Evolutionary conservation across 1,284 basidiomycete species (phyloP).

Genomic region (Leccinum subspadiceum): DNA sequence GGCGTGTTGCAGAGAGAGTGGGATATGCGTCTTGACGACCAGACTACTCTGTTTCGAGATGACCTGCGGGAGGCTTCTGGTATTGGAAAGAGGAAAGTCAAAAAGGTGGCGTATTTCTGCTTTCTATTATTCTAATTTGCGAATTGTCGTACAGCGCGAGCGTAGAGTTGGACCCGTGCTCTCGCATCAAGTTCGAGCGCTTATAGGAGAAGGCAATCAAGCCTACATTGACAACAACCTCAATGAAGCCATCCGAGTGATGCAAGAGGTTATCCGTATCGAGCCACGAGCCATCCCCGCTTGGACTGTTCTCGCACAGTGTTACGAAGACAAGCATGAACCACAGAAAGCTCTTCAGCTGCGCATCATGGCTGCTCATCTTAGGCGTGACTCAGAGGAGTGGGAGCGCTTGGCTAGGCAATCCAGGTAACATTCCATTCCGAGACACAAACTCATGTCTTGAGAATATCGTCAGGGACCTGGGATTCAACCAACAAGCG

Average conservation of each 20-base stretch:
- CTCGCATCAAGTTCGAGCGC: conserved; percentile 77
- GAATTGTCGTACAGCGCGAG: conserved; percentile 31
- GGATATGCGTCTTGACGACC: conserved; percentile 46
- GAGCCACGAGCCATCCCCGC: conserved; percentile 84
- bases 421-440: conserved; percentile 53
- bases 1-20: conserved; percentile 28
- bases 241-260: conserved; percentile 70
- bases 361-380: conserved; percentile 56
- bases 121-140: not conserved
- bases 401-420: conserved; percentile 82
- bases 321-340: conserved; percentile 19
- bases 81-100: conserved; percentile 56
- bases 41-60: conserved; percentile 65
- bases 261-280: conserved; percentile 91
- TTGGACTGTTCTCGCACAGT: conserved; percentile 64
- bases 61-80: conserved; percentile 64
- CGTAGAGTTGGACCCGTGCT: conserved; percentile 53
- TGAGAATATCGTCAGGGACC: conserved; percentile 56
- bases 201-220: conserved; percentile 91
- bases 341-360: conserved; percentile 23
- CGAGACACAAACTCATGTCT: conserved; percentile 36
- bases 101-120: conserved; percentile 35
- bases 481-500: conserved; percentile 80
- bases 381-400: conserved; percentile 80
- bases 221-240: conserved; percentile 78